Percentiles rank a stretch among this genome's conserved stretches.
phyloP scores from a whole-genome alignment of 2,329 filamentous ascomycete species.

The Fusarium pseudoanthophilum region DNA sequence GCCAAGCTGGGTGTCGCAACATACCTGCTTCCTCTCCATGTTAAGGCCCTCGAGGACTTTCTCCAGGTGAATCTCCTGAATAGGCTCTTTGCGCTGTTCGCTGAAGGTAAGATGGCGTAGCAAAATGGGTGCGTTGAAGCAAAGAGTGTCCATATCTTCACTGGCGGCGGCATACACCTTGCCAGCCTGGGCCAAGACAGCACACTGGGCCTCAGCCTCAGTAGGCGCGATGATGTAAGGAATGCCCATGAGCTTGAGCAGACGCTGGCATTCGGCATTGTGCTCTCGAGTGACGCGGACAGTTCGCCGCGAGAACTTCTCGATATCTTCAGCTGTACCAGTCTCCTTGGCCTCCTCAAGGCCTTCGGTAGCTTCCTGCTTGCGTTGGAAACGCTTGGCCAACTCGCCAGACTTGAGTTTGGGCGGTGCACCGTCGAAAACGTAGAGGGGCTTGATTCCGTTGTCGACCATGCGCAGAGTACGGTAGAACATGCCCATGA shows the following conservation, averaged over 20 bases:
- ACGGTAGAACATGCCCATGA: conserved; percentile 99
- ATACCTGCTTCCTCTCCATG: conserved; percentile 88
- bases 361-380: conserved; percentile 88
- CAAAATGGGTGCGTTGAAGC: conserved; percentile 91
- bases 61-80: conserved; percentile 91
- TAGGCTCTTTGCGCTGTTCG: conserved; percentile 96
- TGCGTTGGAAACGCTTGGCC: conserved; percentile 94
- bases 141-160: conserved; percentile 99
- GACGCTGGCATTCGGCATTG: conserved; percentile 90
- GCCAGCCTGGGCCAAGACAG: conserved; percentile 84
- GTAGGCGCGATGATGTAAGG: conserved; percentile 96
- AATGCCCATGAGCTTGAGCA: conserved; percentile 95
- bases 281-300: conserved; percentile 97
- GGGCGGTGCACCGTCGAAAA: conserved; percentile 95
- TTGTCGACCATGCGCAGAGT: conserved; percentile 98
- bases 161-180: conserved; percentile 98
- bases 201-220: conserved; percentile 97
- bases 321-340: conserved; percentile 94
- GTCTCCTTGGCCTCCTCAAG: conserved; percentile 97
- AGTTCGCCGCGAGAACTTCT: conserved; percentile 94
- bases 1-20: neutral
- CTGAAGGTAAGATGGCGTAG: conserved; percentile 95
- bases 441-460: conserved; percentile 97
- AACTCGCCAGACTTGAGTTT: conserved; percentile 98
- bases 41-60: conserved; percentile 86